Conservation (phyloP, 2,329 filamentous ascomycete genomes). For the Exserohilum turcica region DNA sequence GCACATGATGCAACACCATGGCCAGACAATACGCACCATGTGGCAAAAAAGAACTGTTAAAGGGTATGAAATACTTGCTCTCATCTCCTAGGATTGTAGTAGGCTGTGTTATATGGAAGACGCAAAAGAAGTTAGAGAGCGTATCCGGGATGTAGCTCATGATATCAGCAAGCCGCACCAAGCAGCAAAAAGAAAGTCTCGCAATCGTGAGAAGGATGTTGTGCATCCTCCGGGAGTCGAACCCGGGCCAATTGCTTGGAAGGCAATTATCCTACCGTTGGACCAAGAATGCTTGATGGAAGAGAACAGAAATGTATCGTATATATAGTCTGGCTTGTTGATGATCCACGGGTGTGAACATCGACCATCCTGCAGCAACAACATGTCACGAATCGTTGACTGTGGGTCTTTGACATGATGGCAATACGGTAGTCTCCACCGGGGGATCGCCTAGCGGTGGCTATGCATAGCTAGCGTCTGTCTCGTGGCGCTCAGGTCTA, state of each 20-base stretch:
- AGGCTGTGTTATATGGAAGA: no score
- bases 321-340: background rate
- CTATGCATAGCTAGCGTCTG: background rate
- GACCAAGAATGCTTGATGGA: slow-evolving; percentile 8
- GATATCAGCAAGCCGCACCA: background rate
- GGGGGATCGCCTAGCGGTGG: background rate
- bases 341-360: background rate
- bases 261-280: slow-evolving; percentile 9
- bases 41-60: no score
- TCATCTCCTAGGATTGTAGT: no score
- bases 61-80: no score
- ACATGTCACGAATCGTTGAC: background rate
- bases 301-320: background rate
- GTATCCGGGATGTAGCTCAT: no score
- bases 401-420: background rate
- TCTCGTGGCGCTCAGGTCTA: background rate
- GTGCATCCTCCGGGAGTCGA: slow-evolving; percentile 7
- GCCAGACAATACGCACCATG: no score
- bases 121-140: no score
- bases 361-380: background rate
- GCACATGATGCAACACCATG: no score
- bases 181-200: background rate
- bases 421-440: background rate
- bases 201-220: slow-evolving; percentile 7
- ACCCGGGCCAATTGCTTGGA: slow-evolving; percentile 8